A percentile compares a stretch with the other conserved stretches of the same genome.
Evolutionary conservation across 345 rosid species (phyloP).

Genomic region (Brassica cretica): DNA sequence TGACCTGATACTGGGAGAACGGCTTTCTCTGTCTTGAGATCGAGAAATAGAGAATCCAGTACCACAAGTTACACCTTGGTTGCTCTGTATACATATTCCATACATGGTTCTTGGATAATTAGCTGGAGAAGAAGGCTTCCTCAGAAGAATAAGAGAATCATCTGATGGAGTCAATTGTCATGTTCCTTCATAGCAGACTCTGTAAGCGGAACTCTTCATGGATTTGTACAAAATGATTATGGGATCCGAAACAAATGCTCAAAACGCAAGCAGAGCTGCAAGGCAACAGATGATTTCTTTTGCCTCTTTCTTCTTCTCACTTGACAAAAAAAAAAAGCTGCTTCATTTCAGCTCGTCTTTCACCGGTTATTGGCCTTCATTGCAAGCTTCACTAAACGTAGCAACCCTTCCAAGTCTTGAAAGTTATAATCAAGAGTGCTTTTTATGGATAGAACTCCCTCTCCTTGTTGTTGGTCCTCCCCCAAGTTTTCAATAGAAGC

Average conservation of each 20-base stretch:
- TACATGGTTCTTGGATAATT: conserved; percentile 31
- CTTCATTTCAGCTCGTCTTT: conserved; percentile 18
- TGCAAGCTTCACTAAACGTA: conserved; percentile 80
- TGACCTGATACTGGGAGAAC: neutral
- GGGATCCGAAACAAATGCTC: neutral
- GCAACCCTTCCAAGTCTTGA: conserved; percentile 81
- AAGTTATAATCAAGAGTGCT: conserved; percentile 90
- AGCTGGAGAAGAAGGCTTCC: neutral
- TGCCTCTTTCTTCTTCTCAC: conserved; percentile 31
- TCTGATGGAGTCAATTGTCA: conserved; percentile 22
- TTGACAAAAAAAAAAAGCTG: conserved; percentile 24
- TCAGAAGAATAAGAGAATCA: conserved; percentile 1
- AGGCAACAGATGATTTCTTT: conserved; percentile 13
- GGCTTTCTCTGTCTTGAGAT: neutral
- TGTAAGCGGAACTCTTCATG: conserved; percentile 17
- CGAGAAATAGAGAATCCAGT: conserved; percentile 2
- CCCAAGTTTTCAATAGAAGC: conserved; percentile 55
- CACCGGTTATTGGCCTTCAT: conserved; percentile 70
- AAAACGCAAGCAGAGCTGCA: conserved; percentile 5
- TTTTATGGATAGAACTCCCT: conserved; percentile 64
- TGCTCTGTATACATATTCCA: conserved; percentile 24
- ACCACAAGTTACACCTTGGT: conserved; percentile 28
- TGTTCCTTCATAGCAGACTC: conserved; percentile 22
- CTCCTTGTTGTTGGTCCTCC: conserved; percentile 55
- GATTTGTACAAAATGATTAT: conserved; percentile 25